Percentiles rank a stretch among this genome's conserved stretches.
Conservation (phyloP, 371 early-diverging fungal species). For the Mortierella sp. region DNA sequence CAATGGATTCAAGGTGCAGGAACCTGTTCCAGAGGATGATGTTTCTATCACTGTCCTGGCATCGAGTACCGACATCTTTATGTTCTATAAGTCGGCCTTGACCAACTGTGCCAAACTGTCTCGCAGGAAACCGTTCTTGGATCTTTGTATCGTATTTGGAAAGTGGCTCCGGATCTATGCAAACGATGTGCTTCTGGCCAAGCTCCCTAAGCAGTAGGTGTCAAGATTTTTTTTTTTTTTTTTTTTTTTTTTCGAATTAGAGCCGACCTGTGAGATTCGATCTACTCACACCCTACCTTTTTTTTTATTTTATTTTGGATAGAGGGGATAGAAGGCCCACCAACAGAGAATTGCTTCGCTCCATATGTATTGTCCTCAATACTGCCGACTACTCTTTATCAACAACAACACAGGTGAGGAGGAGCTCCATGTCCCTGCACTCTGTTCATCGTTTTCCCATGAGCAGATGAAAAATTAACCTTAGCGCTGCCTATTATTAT, state of each 20-base stretch:
- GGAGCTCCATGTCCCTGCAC: background rate
- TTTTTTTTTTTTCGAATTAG: background rate
- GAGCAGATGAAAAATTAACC: background rate
- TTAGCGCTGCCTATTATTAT: too few relatives aligned
- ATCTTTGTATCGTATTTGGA: constrained; percentile 77
- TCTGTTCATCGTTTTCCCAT: constrained; percentile 4
- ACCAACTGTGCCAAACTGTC: constrained; percentile 86
- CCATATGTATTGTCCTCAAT: constrained; percentile 82
- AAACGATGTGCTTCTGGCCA: constrained; percentile 69
- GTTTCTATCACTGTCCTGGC: constrained; percentile 73
- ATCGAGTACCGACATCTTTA: constrained; percentile 91
- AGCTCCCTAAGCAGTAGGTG: constrained; percentile 67
- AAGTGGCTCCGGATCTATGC: constrained; percentile 84
- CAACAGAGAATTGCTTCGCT: constrained; percentile 68
- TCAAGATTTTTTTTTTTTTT: background rate
- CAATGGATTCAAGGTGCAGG: constrained; percentile 49
- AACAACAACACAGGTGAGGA: constrained; percentile 81
- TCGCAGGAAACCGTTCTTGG: constrained; percentile 84
- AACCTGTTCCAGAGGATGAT: constrained; percentile 67
- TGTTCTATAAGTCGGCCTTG: constrained; percentile 88
- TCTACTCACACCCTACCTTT: background rate
- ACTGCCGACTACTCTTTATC: constrained; percentile 94
- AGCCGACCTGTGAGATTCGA: background rate
- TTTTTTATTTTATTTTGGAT: background rate
- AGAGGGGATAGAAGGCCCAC: constrained; percentile 74